Evolutionary conservation across 83 land plant species (phyloP), one percentile per base, ranked within the genome.

Genomic region (Diphasiastrum complanatum): DNA sequence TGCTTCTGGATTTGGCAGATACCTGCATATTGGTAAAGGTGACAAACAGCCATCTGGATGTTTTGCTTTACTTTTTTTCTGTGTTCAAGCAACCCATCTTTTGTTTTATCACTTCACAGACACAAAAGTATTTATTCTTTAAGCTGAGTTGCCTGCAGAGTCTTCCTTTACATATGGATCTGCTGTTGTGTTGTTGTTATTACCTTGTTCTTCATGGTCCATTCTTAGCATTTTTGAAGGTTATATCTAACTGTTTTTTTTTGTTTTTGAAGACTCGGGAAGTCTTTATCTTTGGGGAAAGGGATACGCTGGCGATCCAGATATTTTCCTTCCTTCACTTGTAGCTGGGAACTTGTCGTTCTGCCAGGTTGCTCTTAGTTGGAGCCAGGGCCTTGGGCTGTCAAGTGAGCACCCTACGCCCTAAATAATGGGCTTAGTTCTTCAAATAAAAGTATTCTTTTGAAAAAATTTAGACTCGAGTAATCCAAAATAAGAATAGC

Each of bases 211-310:
- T 68, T 26, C n/a, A 24, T n/a, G n/a, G 11, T 24, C 24, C 45
- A 43, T 26, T 46, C 1, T 19, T 24, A 20, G 5, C n/a, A 4
- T 43, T 5, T 46, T 18, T 2, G 0, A 35, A 24, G 3, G 40
- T 0, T 67, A 51, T 35, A 33, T 63, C 31, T 78, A 45, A 26
- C 41, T 63, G 19, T 10, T 19, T n/a, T 49, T n/a, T n/a, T n/a
- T n/a, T n/a, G n/a, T n/a, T n/a, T n/a, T n/a, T n/a, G 63, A 65
- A 95, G 96, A 68, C 66, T 70, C 70, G 60, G 86, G 92, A 27
- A 63, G 70, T 28, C 63, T 89, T 18, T 80, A 81, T 79, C 64
- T 80, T 16, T 95, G 99, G 96, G 96, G 96, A 72, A 79, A 85
- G 78, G 91, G 95, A 23, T 89, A 78, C 27, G 29, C 54, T 56